phyloP scores from a whole-genome alignment of 495 filamentous ascomycete genomes.

The Aspergillus sclerotioniger region DNA sequence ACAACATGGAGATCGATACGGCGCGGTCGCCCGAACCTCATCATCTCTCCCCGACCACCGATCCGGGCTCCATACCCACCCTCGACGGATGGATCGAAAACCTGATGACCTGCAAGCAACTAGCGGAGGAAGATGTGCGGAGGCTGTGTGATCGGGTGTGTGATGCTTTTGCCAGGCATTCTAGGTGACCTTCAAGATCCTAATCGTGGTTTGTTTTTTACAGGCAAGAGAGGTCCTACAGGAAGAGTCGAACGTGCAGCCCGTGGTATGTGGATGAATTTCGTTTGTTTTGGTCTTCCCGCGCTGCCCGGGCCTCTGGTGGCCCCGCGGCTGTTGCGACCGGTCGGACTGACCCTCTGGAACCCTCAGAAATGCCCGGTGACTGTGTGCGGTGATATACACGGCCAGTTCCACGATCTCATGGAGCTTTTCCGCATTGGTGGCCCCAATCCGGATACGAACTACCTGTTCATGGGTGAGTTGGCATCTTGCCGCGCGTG shows the following conservation, averaged over 20 bases:
- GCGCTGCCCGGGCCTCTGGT: not conserved
- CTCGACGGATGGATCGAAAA: slow-evolving; percentile 98
- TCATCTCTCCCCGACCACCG: slow-evolving; percentile 65
- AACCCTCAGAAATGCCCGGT: slow-evolving; percentile 80
- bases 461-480: slow-evolving; percentile 91
- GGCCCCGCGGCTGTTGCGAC: not conserved
- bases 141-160: slow-evolving; percentile 95
- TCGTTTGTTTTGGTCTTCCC: slow-evolving; percentile 20
- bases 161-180: slow-evolving; percentile 12
- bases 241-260: slow-evolving; percentile 97
- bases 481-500: slow-evolving; percentile 6
- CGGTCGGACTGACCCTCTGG: slow-evolving; percentile 6
- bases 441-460: slow-evolving; percentile 87
- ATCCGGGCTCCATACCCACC: slow-evolving; percentile 86
- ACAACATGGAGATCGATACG: slow-evolving; percentile 90
- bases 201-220: slow-evolving; percentile 13
- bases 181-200: slow-evolving; percentile 1
- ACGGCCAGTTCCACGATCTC: slow-evolving; percentile 90
- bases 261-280: slow-evolving; percentile 70
- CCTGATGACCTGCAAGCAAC: slow-evolving; percentile 97
- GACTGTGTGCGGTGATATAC: slow-evolving; percentile 90
- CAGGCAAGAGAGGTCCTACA: slow-evolving; percentile 95
- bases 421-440: slow-evolving; percentile 96
- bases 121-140: slow-evolving; percentile 91
- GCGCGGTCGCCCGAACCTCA: slow-evolving; percentile 82